phyloP scores from a whole-genome alignment of 805 yeast species.

The Isabelozyma rhagii region DNA sequence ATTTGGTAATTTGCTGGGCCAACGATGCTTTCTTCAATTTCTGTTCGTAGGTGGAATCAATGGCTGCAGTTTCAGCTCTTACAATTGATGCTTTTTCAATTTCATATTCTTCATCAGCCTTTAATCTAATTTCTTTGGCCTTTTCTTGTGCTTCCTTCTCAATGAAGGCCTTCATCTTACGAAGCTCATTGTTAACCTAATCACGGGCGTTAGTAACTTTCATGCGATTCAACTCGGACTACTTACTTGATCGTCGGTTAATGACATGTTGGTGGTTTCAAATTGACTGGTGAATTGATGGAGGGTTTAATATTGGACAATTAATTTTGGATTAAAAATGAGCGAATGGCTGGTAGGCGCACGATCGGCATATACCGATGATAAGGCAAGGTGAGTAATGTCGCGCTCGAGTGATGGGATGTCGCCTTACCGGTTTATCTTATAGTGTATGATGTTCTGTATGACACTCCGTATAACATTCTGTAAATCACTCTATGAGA shows the following conservation, averaged over 20 bases:
- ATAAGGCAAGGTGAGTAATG: not conserved
- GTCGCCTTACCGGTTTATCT: too few species aligned
- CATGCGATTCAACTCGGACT: not conserved
- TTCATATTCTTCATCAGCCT: conserved; percentile 98
- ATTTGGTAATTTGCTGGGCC: conserved; percentile 92
- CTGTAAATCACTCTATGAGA: too few species aligned
- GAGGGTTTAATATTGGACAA: not conserved
- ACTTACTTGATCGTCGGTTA: conserved; percentile 32
- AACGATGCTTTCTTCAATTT: conserved; percentile 88
- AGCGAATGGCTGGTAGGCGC: conserved; percentile 1
- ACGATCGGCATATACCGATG: not conserved
- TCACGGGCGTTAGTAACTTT: not conserved
- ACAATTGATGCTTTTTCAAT: conserved; percentile 95
- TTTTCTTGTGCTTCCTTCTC: conserved; percentile 98
- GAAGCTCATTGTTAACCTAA: conserved; percentile 90
- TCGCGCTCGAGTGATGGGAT: too few species aligned
- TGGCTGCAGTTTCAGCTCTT: conserved; percentile 84
- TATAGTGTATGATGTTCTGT: too few species aligned
- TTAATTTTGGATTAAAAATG: conserved; percentile 1
- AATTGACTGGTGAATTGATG: not conserved
- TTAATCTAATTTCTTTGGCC: conserved; percentile 91
- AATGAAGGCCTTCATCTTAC: conserved; percentile 98
- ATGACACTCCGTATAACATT: too few species aligned
- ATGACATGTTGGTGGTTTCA: conserved; percentile 17
- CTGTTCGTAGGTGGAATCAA: conserved; percentile 75